Evolutionary conservation across 169 alveolate genomes (phyloP).

Genomic region (Cryptosporidium tyzzeri): DNA sequence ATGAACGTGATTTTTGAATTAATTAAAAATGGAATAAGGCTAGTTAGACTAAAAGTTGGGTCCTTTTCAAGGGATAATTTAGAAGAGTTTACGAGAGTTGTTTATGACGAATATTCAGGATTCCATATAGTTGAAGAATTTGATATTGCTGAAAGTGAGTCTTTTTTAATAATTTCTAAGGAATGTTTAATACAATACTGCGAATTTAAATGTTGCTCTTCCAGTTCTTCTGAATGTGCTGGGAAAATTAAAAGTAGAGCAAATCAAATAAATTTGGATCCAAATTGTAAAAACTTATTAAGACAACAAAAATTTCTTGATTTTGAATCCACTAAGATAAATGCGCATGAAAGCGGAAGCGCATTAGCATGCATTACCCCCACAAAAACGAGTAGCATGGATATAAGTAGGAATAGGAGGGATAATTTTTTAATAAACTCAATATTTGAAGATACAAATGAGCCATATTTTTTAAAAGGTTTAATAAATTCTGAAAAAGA

Average conservation of each 20-base stretch:
- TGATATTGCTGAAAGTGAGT: constrained; percentile 42
- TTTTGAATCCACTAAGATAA: not conserved
- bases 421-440: not conserved
- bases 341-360: not conserved
- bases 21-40: not conserved
- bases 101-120: constrained; percentile 37
- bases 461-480: not conserved
- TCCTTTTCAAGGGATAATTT: not conserved
- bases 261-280: not conserved
- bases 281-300: not conserved
- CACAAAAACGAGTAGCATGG: not conserved
- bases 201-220: not conserved
- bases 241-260: not conserved
- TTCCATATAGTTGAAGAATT: constrained; percentile 50
- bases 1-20: constrained; percentile 46
- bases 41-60: not conserved
- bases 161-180: constrained; percentile 40
- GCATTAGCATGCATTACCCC: constrained; percentile 2
- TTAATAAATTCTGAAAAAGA: not conserved
- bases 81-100: not conserved
- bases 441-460: not conserved
- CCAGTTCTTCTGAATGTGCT: not conserved
- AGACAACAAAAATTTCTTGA: not conserved
- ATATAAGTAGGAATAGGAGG: not conserved
- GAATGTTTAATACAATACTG: not conserved